Conservation (phyloP, 2,329 filamentous ascomycete genomes). For the Phaeosphaeriaceae sp. region DNA sequence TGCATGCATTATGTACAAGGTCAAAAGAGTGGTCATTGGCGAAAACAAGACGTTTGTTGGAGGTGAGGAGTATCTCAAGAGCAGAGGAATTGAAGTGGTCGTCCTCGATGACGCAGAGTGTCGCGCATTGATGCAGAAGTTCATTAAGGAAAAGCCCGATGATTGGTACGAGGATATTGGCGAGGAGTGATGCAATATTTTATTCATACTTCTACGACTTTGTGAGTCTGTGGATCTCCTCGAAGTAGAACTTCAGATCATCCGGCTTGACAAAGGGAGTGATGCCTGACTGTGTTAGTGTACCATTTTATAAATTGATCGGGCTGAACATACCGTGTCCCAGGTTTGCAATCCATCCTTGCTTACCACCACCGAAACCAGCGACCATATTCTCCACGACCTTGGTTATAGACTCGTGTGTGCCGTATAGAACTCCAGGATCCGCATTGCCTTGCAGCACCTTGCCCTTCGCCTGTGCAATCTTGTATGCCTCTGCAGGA, state of each 20-base stretch:
- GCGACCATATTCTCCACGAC: conserved; percentile 86
- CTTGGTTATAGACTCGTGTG: conserved; percentile 78
- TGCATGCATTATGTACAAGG: conserved; percentile 77
- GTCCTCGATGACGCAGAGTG: conserved; percentile 72
- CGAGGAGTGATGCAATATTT: conserved; percentile 26
- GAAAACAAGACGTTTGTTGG: conserved; percentile 80
- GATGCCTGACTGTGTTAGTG: conserved; percentile 68
- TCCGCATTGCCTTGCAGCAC: conserved; percentile 96
- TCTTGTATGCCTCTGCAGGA: conserved; percentile 80
- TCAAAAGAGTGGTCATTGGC: conserved; percentile 74
- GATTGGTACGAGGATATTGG: conserved; percentile 66
- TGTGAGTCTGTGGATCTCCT: conserved; percentile 74
- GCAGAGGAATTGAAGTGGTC: conserved; percentile 75
- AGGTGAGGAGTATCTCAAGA: conserved; percentile 73
- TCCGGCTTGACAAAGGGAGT: conserved; percentile 95
- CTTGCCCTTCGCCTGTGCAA: conserved; percentile 73
- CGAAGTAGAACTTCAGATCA: conserved; percentile 89
- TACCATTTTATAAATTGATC: too few species aligned
- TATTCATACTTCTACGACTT: conserved; percentile 16
- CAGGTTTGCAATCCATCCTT: conserved; percentile 96
- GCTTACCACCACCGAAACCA: conserved; percentile 82
- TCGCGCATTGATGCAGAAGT: conserved; percentile 72
- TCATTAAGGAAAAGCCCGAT: conserved; percentile 74
- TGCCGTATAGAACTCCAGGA: conserved; percentile 89
- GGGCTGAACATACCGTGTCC: conserved; percentile 76